A percentile compares a stretch with the other conserved stretches of the same genome.
Evolutionary conservation across 495 filamentous ascomycete genomes (phyloP).

Genomic region (Chaetomium cochliodes): DNA sequence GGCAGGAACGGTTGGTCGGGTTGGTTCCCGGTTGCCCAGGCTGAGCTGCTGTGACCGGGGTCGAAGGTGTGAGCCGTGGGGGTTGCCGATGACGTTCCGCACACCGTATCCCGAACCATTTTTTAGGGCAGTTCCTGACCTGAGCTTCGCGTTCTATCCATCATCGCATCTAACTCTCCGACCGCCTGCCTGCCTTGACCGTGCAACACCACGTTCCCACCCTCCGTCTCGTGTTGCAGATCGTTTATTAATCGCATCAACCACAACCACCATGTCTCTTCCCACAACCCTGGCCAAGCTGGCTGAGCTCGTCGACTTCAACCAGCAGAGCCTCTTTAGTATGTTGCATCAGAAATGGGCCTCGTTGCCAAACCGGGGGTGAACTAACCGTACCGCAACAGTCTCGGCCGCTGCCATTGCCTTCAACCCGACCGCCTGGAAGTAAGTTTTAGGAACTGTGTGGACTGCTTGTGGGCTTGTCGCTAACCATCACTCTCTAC

Average conservation of each 20-base stretch:
- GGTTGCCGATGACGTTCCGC: slow-evolving; percentile 18
- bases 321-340: slow-evolving; percentile 64
- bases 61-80: neutral
- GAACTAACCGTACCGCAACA: slow-evolving; percentile 35
- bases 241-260: slow-evolving; percentile 6
- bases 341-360: slow-evolving; percentile 29
- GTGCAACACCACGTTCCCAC: neutral
- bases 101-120: slow-evolving; percentile 12
- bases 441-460: slow-evolving; percentile 49
- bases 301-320: slow-evolving; percentile 57
- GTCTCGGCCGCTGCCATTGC: slow-evolving; percentile 66
- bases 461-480: neutral
- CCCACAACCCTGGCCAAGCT: slow-evolving; percentile 37
- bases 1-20: neutral
- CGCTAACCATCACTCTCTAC: slow-evolving; percentile 27
- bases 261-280: slow-evolving; percentile 33
- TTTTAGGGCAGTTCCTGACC: slow-evolving; percentile 1
- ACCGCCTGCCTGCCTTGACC: neutral
- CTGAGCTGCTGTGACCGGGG: no score
- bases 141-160: neutral
- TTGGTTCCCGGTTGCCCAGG: slow-evolving; percentile 7
- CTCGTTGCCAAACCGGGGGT: slow-evolving; percentile 1
- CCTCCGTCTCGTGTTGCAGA: neutral
- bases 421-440: slow-evolving; percentile 81
- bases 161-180: neutral